These are phyloP conservation scores for Cercospora sp. DNA, from an alignment of 2,329 filamentous ascomycete genomes.

Conservation along the genomic window DNA sequence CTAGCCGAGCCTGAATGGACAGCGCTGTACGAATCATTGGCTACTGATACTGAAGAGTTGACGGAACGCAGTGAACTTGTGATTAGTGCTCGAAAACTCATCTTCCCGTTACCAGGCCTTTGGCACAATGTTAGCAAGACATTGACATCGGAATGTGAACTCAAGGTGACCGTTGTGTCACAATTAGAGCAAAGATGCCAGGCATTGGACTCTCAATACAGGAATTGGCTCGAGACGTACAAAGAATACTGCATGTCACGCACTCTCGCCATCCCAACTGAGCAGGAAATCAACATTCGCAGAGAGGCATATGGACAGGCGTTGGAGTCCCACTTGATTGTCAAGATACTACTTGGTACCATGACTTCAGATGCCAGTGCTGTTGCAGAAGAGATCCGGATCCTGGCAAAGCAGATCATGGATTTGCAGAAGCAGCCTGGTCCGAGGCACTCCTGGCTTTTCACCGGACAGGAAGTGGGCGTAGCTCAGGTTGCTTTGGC, in stretches of 20 bases:
- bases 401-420: slow-evolving; percentile 34
- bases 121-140: slow-evolving; percentile 27
- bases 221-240: slow-evolving; percentile 31
- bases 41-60: slow-evolving; percentile 19
- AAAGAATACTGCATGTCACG: slow-evolving; percentile 30
- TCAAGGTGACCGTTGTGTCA: slow-evolving; percentile 19
- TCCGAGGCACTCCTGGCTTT: slow-evolving; percentile 34
- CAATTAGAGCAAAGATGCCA: slow-evolving; percentile 20
- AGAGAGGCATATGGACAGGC: slow-evolving; percentile 31
- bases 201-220: slow-evolving; percentile 20
- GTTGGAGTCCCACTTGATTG: slow-evolving; percentile 28
- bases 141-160: slow-evolving; percentile 18
- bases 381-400: slow-evolving; percentile 37
- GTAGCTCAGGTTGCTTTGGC: slow-evolving; percentile 28
- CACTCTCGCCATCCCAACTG: slow-evolving; percentile 22
- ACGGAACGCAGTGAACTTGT: slow-evolving; percentile 30
- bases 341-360: slow-evolving; percentile 30
- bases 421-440: slow-evolving; percentile 34
- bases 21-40: slow-evolving; percentile 28
- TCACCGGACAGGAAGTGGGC: slow-evolving; percentile 32
- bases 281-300: slow-evolving; percentile 27
- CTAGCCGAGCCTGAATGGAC: slow-evolving; percentile 38
- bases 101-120: slow-evolving; percentile 28
- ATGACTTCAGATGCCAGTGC: slow-evolving; percentile 26
- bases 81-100: slow-evolving; percentile 29